Percentiles rank a stretch among this genome's conserved stretches.
Conservation (phyloP, 1,284 basidiomycete genomes). For the Inonotus hispidus region DNA sequence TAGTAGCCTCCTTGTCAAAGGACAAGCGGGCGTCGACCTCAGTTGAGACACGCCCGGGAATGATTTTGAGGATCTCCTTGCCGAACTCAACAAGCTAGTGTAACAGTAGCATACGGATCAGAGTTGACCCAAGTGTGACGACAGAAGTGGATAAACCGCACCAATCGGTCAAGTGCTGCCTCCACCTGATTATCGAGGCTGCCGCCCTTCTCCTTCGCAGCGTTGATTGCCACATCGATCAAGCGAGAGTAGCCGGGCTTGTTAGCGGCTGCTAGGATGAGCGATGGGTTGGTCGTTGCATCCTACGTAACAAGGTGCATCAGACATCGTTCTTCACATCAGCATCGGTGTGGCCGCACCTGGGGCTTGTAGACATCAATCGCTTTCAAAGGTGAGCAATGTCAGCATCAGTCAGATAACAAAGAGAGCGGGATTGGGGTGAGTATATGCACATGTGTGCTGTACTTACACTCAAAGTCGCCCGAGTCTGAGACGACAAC, state of each 20-base stretch:
- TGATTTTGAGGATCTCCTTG: constrained; percentile 90
- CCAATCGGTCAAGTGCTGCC: constrained; percentile 83
- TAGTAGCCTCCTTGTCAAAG: constrained; percentile 91
- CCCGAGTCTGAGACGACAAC: constrained; percentile 94
- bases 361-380: constrained; percentile 94
- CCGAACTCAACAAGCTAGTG: constrained; percentile 92
- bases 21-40: constrained; percentile 98
- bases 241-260: constrained; percentile 83
- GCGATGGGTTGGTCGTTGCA: constrained; percentile 93
- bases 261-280: constrained; percentile 91
- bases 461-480: constrained; percentile 69
- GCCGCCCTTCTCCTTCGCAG: constrained; percentile 79
- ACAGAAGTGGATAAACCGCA: constrained; percentile 33
- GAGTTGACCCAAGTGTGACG: background rate
- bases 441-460: constrained; percentile 4
- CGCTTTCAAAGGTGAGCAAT: constrained; percentile 38
- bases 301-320: constrained; percentile 42
- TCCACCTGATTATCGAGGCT: constrained; percentile 68
- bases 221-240: constrained; percentile 79
- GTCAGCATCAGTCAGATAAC: constrained; percentile 14
- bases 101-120: constrained; percentile 11
- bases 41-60: constrained; percentile 98
- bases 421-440: background rate
- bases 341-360: constrained; percentile 32
- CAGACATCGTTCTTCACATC: background rate